Base-by-base conservation (phyloP, 192 early-diverging fungal species). In the Entophlyctis luteolus region DNA sequence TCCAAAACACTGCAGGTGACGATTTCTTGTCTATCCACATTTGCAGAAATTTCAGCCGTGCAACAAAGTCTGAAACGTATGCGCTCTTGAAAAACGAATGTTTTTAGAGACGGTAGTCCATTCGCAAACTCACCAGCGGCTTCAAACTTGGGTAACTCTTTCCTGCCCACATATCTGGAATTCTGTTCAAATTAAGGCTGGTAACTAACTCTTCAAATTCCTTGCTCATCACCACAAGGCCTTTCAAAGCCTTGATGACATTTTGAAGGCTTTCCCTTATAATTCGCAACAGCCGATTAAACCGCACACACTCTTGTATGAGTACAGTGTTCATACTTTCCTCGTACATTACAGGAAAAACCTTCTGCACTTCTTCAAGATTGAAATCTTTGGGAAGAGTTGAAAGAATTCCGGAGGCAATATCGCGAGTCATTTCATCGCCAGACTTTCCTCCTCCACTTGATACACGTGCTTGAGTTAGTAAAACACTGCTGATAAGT, bases 281-380 rank as follows among this genome's bases (percentile, higher is more conserved):
- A 28, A 81, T 74, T 36, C 75, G 75, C 18, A 86, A 58, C 32
- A 86, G 67, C 22, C 84, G 72, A 65, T 86, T 86, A 72, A 79
- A 86, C 29, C 84, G 49, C 16, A 86, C 81, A 31, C 84, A 75
- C 69, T 86, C 84, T 48, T 86, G 84, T n/a, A 86, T 71, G 36
- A 86, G 62, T 10, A 86, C 84, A 1, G 81, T 86, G 55, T 85
- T 86, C 81, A 84, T 79, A 50, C 75, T 79, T 55, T 85, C 81
- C 22, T 84, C 77, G 49, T 83, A 86, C 49, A 73, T 75, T 2
- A 85, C 84, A 0, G 84, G 84, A 71, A 73, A 85, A 32, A 52
- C 46, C 68, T 78, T 77, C 31, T 77, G 67, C 2, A 72, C 62
- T 18, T 39, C 70, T 8, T 72, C 45, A 18, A 84, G 46, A 36